Evolutionary conservation across 768 basidiomycete species (phyloP), one percentile per base, ranked within the genome.

Genomic region (Boletus edulis): DNA sequence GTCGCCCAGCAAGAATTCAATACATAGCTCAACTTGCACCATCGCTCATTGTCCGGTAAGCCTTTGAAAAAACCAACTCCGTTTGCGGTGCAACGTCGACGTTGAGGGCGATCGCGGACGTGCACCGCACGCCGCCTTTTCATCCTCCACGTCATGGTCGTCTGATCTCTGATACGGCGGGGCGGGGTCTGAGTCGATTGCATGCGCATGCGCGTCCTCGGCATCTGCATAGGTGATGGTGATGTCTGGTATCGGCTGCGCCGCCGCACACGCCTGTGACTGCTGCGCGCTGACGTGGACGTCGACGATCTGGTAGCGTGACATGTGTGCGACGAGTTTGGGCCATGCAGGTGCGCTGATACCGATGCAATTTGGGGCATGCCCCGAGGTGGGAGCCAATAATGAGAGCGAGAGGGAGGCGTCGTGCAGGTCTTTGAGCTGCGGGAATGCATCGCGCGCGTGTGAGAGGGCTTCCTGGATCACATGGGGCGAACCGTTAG

Each of bases 281-380:
- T 20, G 40, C 10, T 11, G 40, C 12, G 18, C 20, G 40, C 38
- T 17, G 18, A 80, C 58, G 20, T 61, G 57, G 2, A 84, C 69
- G 49, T 81, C 76, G 49, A 84, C 72, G 58, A 83, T 68, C 46
- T 82, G 79, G 27, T 77, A 80, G 18, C 75, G 71, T 8, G 75
- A 48, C 49, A 84, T 61, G 50, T 73, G 71, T 1, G 73, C 54
- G 12, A 75, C 59, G 5, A 81, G 68, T 3, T 68, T 69, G 6
- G 69, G 56, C 84, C 84, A 85, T 35, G 76, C 84, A 35, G 67
- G 75, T 42, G 71, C 79, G 38, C 75, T 84, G 62, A 82, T 85
- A 51, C 75, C 75, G 38, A 80, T 80, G 24, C 63, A 68, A 45
- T 73, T 64, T 53, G 65, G 57, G 6, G 70, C 57, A 0, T 71